Base-by-base conservation (phyloP, 139 green algal species). In the Protoeuglena noctilucae region DNA sequence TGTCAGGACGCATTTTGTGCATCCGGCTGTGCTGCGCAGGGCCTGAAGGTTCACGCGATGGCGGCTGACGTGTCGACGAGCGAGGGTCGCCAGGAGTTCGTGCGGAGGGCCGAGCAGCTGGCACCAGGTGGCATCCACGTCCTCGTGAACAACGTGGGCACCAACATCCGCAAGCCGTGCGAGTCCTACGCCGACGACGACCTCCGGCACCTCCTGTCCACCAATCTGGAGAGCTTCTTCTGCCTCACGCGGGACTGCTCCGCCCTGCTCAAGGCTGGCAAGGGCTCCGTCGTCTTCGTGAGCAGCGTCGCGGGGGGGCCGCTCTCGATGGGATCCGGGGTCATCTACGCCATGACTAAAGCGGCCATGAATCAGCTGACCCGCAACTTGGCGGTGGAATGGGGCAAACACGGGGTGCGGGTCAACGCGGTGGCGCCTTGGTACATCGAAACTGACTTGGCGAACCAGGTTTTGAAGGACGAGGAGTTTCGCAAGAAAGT, bases 341-440 rank as follows among this genome's bases (percentile, higher is more conserved):
- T 57, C 19, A 24, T 87, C 0, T 95, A 94, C 60, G 80, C 69
- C 17, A 84, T 86, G 76, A 87, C 69, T 28, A 96, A 96, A 69
- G 83, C 80, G n/a, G 76, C 78, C 0, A 63, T 97, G 53, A 94
- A 97, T 61, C 89, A 95, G 58, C 60, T 94, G 27, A 72, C 75
- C 1, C 71, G 68, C 21, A 88, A 81, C 51, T 57, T 94, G 24
- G 78, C 82, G 1, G 87, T 76, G 48, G 88, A 96, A 54, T 96
- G 88, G 88, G 49, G 21, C 16, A 28, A 25, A 28, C 56, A 93
- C 46, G 68, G 72, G 21, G 90, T 97, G 29, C 63, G 88, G 0
- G 78, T 87, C 12, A 88, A 95, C 49, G 49, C 67, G 0, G 76
- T 97, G 17, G 74, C 80, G n/a, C 89, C 89, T 1, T 93, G 88